Conservation (phyloP, 441 rosid species). For the Erodium texanum region DNA sequence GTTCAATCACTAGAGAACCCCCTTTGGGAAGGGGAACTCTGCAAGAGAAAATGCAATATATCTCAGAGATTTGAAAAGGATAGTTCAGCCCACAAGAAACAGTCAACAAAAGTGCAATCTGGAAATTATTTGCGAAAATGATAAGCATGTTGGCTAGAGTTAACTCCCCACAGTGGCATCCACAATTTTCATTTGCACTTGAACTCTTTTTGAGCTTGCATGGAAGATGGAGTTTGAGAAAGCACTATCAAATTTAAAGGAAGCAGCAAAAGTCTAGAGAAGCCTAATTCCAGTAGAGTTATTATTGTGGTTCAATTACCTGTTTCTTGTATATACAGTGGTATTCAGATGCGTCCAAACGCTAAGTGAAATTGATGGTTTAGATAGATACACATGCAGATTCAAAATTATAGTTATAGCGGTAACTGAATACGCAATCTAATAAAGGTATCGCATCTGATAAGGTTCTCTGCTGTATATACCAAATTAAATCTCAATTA, state of each 20-base stretch:
- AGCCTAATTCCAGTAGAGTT: background rate
- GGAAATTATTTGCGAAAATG: background rate
- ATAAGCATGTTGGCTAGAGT: background rate
- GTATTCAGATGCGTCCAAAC: background rate
- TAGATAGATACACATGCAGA: background rate
- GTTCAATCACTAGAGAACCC: slow-evolving; percentile 94
- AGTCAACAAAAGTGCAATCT: background rate
- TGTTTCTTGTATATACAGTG: background rate
- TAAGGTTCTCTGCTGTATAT: too few relatives aligned
- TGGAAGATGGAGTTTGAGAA: background rate
- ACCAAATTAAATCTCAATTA: background rate
- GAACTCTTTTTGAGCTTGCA: background rate
- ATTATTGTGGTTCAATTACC: background rate
- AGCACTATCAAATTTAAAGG: background rate
- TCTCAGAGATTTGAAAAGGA: background rate
- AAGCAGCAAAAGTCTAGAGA: background rate
- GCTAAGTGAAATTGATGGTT: background rate
- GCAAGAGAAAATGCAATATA: slow-evolving; percentile 16
- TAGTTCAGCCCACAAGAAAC: background rate
- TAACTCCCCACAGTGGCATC: background rate
- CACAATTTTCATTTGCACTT: background rate
- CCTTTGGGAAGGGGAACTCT: slow-evolving; percentile 87
- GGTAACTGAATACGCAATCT: background rate
- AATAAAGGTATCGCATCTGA: background rate
- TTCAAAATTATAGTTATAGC: background rate